phyloP scores from a whole-genome alignment of 768 basidiomycete species.

The Russula earlei region DNA sequence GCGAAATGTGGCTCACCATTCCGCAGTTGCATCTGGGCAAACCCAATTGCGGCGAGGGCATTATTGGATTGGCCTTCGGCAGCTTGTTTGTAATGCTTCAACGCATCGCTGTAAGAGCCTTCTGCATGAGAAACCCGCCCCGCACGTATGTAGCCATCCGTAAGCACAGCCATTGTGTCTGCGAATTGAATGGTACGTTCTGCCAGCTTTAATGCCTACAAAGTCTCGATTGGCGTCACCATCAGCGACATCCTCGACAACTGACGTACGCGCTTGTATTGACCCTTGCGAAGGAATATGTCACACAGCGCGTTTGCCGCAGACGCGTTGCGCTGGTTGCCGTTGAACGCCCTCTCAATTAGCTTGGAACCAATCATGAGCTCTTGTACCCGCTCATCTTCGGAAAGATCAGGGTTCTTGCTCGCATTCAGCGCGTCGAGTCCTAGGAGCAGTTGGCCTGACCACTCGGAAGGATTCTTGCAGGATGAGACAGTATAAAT shows the following conservation, averaged over 20 bases:
- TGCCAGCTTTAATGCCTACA: slow-evolving; percentile 80
- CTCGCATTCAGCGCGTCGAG: slow-evolving; percentile 81
- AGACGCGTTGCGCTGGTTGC: slow-evolving; percentile 66
- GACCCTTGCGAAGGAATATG: slow-evolving; percentile 64
- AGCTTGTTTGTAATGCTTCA: slow-evolving; percentile 58
- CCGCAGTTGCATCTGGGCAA: slow-evolving; percentile 80
- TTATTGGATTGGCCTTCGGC: slow-evolving; percentile 64
- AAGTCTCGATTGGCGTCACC: not conserved
- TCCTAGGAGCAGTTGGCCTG: slow-evolving; percentile 75
- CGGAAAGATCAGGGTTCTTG: slow-evolving; percentile 55
- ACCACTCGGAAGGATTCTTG: slow-evolving; percentile 72
- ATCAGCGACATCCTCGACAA: not conserved
- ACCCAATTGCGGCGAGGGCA: slow-evolving; percentile 70
- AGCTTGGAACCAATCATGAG: slow-evolving; percentile 60
- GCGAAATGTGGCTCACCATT: slow-evolving; percentile 44
- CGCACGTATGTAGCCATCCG: slow-evolving; percentile 79
- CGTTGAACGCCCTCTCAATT: slow-evolving; percentile 72
- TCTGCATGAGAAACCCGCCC: slow-evolving; percentile 74
- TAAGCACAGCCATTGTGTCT: slow-evolving; percentile 74
- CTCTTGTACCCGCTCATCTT: slow-evolving; percentile 50
- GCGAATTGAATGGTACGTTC: slow-evolving; percentile 92
- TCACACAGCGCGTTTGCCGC: slow-evolving; percentile 81
- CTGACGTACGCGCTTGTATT: slow-evolving; percentile 45
- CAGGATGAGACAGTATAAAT: not conserved
- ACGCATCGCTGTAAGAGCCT: slow-evolving; percentile 53